phyloP scores from a whole-genome alignment of 2,329 filamentous ascomycete species.

The Rhinocladiella mackenziei region DNA sequence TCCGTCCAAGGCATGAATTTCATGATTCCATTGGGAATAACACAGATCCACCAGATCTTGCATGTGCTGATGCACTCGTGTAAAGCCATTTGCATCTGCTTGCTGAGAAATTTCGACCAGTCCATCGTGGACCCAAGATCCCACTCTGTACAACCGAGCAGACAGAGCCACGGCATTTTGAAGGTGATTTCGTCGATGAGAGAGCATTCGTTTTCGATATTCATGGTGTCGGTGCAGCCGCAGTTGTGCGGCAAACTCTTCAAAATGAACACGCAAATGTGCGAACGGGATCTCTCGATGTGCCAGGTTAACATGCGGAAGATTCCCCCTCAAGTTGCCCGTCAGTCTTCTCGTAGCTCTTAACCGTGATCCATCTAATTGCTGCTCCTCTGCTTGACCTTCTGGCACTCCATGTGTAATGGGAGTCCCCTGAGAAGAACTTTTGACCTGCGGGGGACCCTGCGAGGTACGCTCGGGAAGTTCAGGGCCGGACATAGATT shows the following conservation, averaged over 20 bases:
- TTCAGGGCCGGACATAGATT: constrained; percentile 26
- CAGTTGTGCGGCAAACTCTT: constrained; percentile 43
- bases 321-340: neutral
- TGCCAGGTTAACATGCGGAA: neutral
- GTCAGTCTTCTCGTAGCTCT: constrained; percentile 1
- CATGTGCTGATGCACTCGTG: constrained; percentile 42
- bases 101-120: constrained; percentile 45
- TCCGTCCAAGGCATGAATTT: constrained; percentile 36
- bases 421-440: constrained; percentile 5
- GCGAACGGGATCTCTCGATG: constrained; percentile 23
- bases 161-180: constrained; percentile 44
- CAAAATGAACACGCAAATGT: constrained; percentile 37
- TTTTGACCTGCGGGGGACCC: constrained; percentile 10
- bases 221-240: constrained; percentile 43
- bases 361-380: constrained; percentile 3
- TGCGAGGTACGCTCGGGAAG: constrained; percentile 18
- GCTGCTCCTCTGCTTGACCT: neutral
- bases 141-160: constrained; percentile 41
- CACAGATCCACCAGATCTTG: constrained; percentile 44
- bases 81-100: constrained; percentile 44
- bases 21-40: constrained; percentile 34
- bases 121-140: constrained; percentile 41
- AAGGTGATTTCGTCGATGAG: constrained; percentile 39
- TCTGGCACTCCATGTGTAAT: constrained; percentile 8
- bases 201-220: constrained; percentile 39